Percentiles rank a stretch among this genome's conserved stretches.
Evolutionary conservation across 768 basidiomycete genomes (phyloP).

Genomic region (Russula sp.): DNA sequence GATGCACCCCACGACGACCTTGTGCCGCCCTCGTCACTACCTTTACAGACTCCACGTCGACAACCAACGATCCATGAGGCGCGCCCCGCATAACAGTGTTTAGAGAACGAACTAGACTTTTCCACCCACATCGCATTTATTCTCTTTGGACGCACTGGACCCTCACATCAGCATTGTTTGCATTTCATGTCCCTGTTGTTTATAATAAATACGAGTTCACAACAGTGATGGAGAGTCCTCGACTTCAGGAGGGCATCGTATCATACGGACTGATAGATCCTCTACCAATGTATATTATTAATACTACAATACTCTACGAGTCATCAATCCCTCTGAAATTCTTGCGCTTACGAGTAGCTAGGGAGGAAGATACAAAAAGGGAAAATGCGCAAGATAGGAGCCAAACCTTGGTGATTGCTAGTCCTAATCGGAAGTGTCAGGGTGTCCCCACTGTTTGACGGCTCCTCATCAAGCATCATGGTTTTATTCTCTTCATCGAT

Average conservation of each 20-base stretch:
- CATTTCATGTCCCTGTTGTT: constrained; percentile 8
- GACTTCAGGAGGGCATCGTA: background rate
- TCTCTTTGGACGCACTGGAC: constrained; percentile 2
- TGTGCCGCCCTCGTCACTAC: constrained; percentile 1
- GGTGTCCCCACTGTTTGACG: too few relatives aligned
- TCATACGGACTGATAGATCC: constrained; percentile 8
- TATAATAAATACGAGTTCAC: background rate
- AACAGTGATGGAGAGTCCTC: background rate
- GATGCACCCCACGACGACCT: background rate
- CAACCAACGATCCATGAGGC: constrained; percentile 8
- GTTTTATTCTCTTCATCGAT: too few relatives aligned
- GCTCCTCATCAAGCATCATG: background rate
- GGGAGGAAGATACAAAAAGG: background rate
- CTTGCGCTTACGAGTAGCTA: background rate
- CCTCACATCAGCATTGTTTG: constrained; percentile 5
- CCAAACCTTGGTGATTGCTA: too few relatives aligned
- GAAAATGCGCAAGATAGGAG: background rate
- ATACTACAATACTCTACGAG: background rate
- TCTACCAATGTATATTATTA: constrained; percentile 15
- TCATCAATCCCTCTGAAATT: background rate
- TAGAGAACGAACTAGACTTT: background rate
- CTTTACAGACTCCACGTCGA: background rate
- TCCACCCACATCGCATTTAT: background rate
- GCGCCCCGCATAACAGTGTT: constrained; percentile 2
- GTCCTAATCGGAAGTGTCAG: too few relatives aligned